These are phyloP conservation scores for Maudiozyma saulgeensis DNA, from an alignment of 805 yeast species.

Conservation along the genomic window DNA sequence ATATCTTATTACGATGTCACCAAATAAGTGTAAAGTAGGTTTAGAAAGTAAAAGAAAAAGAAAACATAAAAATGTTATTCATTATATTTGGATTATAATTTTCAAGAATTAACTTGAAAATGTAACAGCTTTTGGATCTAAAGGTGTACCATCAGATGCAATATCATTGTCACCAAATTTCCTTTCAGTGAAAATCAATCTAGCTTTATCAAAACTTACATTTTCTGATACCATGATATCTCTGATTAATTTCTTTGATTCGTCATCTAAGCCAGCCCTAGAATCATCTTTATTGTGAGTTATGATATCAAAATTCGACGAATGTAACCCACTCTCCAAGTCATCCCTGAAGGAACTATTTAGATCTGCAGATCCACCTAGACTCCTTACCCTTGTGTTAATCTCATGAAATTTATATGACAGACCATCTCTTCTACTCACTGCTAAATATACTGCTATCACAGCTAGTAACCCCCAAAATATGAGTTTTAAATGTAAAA, in stretches of 20 bases:
- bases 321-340: conserved; percentile 47
- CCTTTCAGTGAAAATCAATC: conserved; percentile 40
- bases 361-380: conserved; percentile 19
- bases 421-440: conserved; percentile 1
- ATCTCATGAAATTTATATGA: conserved; percentile 12
- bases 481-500: neutral
- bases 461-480: neutral
- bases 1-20: no score
- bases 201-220: conserved; percentile 60
- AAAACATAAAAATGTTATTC: no score
- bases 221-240: conserved; percentile 43
- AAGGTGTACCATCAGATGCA: conserved; percentile 56
- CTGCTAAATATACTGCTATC: neutral
- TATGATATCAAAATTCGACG: conserved; percentile 46
- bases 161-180: conserved; percentile 44
- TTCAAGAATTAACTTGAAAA: conserved; percentile 18
- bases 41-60: no score
- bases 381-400: conserved; percentile 12
- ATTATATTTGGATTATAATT: neutral
- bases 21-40: no score
- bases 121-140: conserved; percentile 55
- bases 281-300: conserved; percentile 41
- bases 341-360: conserved; percentile 37
- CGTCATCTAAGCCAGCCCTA: conserved; percentile 53
- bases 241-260: conserved; percentile 42